Evolutionary conservation across 1,284 basidiomycete species (phyloP).

Genomic region (Rhizoctonia solani): DNA sequence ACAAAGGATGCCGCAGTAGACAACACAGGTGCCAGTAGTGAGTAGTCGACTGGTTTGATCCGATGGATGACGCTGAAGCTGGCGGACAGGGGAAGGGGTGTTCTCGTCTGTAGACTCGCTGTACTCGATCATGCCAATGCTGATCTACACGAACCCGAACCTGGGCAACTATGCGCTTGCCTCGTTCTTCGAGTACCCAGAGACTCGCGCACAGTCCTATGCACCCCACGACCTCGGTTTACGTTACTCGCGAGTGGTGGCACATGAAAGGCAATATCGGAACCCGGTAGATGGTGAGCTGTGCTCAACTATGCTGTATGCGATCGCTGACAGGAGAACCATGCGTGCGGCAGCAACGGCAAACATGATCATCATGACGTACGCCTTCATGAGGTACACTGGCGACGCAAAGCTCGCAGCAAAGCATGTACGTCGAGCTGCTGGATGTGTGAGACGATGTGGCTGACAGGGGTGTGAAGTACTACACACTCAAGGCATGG

Average conservation of each 20-base stretch:
- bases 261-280: not conserved
- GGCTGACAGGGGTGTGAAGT: not conserved
- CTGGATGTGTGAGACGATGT: not conserved
- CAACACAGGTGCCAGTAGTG: no score
- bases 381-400: no score
- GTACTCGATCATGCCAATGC: constrained; percentile 30
- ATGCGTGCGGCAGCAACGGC: constrained; percentile 9
- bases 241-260: not conserved
- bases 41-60: no score
- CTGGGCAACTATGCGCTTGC: constrained; percentile 11
- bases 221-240: not conserved
- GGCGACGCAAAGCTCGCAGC: constrained; percentile 11
- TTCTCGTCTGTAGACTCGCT: not conserved
- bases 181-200: constrained; percentile 4
- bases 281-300: constrained; percentile 4
- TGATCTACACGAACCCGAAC: constrained; percentile 21
- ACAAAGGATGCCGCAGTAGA: no score
- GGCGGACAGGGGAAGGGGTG: no score
- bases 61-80: no score
- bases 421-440: constrained; percentile 2
- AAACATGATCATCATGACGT: no score
- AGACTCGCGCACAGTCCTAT: not conserved
- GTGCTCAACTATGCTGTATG: not conserved
- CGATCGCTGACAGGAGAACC: constrained; percentile 12
- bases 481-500: constrained; percentile 26